Percentiles rank a stretch among this genome's conserved stretches.
Conservation (phyloP, 176 grass and related monocot genomes). For the Chrysopogon serrulatus region DNA sequence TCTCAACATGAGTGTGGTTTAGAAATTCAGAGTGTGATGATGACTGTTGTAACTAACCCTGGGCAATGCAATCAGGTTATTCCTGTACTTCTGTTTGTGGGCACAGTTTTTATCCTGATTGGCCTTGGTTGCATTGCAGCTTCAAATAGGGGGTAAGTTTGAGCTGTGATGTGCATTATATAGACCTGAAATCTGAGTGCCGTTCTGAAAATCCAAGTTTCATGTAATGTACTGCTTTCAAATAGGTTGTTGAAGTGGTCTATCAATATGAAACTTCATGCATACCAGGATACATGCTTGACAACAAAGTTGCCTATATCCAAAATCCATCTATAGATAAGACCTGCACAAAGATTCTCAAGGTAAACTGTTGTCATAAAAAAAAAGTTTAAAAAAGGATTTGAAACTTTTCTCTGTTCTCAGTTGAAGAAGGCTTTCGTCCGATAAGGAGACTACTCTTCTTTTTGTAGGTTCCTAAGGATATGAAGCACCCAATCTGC, state of each 20-base stretch:
- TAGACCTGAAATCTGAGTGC: neutral
- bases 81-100: slow-evolving; percentile 19
- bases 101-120: slow-evolving; percentile 18
- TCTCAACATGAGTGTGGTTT: neutral
- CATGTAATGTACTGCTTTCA: neutral
- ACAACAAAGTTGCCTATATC: slow-evolving; percentile 55
- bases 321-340: slow-evolving; percentile 46
- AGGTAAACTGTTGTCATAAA: slow-evolving; percentile 24
- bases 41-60: neutral
- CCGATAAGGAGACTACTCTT: neutral
- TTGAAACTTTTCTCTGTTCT: neutral
- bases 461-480: slow-evolving; percentile 41
- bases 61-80: slow-evolving; percentile 27
- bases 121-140: slow-evolving; percentile 23
- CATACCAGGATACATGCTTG: slow-evolving; percentile 46
- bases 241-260: slow-evolving; percentile 59
- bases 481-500: slow-evolving; percentile 66
- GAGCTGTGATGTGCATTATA: neutral
- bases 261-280: slow-evolving; percentile 62
- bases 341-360: slow-evolving; percentile 45
- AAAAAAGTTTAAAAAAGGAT: neutral
- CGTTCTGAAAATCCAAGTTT: neutral
- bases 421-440: neutral
- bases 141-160: slow-evolving; percentile 31
- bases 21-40: neutral